A percentile compares a stretch with the other conserved stretches of the same genome.
These are phyloP conservation scores for Fusarium siculi DNA, from an alignment of 2,329 filamentous ascomycete species.

Conservation along the genomic window DNA sequence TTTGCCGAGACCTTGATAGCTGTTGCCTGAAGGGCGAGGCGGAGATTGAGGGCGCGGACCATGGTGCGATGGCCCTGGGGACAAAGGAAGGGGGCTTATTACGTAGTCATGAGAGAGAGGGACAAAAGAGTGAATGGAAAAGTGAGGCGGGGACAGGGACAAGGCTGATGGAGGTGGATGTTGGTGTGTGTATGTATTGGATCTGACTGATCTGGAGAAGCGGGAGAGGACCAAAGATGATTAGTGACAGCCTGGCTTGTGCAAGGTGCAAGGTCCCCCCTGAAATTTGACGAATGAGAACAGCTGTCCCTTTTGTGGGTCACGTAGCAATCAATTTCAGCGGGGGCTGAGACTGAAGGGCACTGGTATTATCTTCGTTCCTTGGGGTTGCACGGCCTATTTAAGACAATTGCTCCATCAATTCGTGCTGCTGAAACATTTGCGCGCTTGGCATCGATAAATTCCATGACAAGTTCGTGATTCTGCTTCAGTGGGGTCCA, in stretches of 20 bases:
- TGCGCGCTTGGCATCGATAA: neutral
- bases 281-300: constrained; percentile 26
- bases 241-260: constrained; percentile 39
- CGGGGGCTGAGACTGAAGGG: neutral
- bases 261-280: constrained; percentile 17
- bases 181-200: constrained; percentile 1
- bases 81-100: neutral
- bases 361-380: constrained; percentile 7
- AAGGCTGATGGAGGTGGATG: constrained; percentile 6
- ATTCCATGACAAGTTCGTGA: constrained; percentile 2
- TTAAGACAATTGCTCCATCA: neutral
- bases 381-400: neutral
- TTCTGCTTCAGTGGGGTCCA: neutral
- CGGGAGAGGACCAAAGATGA: constrained; percentile 1
- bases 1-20: constrained; percentile 48
- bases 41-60: constrained; percentile 44
- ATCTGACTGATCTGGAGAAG: constrained; percentile 21
- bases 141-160: neutral
- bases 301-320: constrained; percentile 38
- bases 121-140: neutral
- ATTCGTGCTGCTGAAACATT: neutral
- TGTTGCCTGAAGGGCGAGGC: constrained; percentile 45
- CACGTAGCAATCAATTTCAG: neutral
- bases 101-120: constrained; percentile 16
- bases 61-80: constrained; percentile 22